A percentile compares a stretch with the other conserved stretches of the same genome.
These are phyloP conservation scores for Coemansia sp. DNA, from an alignment of 192 early-diverging fungal species.

Conservation along the genomic window DNA sequence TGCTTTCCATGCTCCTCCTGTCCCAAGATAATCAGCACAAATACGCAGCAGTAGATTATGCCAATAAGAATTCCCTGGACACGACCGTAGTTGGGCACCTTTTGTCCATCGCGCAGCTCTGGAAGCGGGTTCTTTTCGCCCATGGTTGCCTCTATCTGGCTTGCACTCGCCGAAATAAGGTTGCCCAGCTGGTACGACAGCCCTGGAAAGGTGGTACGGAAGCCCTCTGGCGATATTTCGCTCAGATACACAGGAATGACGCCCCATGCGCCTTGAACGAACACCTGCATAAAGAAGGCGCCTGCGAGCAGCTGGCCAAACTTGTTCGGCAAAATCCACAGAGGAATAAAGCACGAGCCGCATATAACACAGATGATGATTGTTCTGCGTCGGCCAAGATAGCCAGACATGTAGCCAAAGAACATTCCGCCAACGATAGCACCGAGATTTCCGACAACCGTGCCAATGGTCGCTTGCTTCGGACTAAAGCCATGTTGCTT, in stretches of 20 bases:
- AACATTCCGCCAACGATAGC: conserved; percentile 69
- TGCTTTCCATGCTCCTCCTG: conserved; percentile 59
- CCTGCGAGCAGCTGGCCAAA: conserved; percentile 41
- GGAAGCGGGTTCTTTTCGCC: conserved; percentile 56
- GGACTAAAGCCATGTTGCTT: conserved; percentile 59
- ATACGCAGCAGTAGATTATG: conserved; percentile 39
- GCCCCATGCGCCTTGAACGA: conserved; percentile 57
- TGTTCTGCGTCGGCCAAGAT: conserved; percentile 61
- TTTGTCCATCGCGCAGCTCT: conserved; percentile 45
- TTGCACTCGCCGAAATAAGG: conserved; percentile 60
- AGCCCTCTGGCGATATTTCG: conserved; percentile 66
- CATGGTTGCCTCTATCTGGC: conserved; percentile 60
- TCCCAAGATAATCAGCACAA: conserved; percentile 55
- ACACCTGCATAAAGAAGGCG: conserved; percentile 52
- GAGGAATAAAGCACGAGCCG: conserved; percentile 65
- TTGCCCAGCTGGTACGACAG: conserved; percentile 77
- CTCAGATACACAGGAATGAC: conserved; percentile 69
- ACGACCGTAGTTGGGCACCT: conserved; percentile 53
- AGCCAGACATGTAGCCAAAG: conserved; percentile 71
- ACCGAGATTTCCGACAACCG: conserved; percentile 62
- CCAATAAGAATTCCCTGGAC: conserved; percentile 66
- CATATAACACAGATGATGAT: conserved; percentile 57
- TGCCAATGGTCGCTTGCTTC: conserved; percentile 59
- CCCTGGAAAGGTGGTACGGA: conserved; percentile 70
- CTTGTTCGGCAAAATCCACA: conserved; percentile 59